Conservation (phyloP, 257 asterid species). For the Nicotiana noctiflora region DNA sequence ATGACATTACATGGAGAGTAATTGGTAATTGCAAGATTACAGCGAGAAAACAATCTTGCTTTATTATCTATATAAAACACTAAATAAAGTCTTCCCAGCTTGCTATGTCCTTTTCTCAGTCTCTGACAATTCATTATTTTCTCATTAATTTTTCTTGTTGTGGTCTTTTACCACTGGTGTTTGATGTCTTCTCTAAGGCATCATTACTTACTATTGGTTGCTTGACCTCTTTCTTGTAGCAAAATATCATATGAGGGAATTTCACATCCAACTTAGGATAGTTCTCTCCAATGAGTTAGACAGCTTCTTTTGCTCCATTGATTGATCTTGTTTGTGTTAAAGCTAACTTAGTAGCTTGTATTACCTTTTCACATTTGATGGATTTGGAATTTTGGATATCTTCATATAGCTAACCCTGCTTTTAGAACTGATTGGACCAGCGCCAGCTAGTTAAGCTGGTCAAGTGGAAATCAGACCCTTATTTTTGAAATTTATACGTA, state of each 20-base stretch:
- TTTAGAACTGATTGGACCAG: background rate
- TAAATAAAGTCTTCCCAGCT: background rate
- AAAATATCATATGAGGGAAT: background rate
- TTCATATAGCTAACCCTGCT: background rate
- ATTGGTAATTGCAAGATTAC: background rate
- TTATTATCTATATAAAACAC: no score
- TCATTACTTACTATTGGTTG: background rate
- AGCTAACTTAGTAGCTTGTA: background rate
- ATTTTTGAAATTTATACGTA: background rate
- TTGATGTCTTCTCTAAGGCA: background rate
- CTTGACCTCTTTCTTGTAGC: background rate
- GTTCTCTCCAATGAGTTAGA: background rate
- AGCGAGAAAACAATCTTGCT: background rate
- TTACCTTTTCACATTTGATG: background rate
- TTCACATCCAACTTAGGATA: background rate
- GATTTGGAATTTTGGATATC: background rate
- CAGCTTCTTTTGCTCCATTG: background rate
- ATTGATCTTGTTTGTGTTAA: background rate
- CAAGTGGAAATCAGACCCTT: background rate
- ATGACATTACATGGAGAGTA: no score
- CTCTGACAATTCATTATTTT: background rate
- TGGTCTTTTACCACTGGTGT: background rate
- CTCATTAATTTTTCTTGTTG: background rate
- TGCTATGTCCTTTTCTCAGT: background rate
- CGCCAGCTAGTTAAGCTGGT: background rate